Evolutionary conservation across 306 rosid genomes (phyloP), one percentile per base, ranked within the genome.

Genomic region (Lathyrus tuberosus): DNA sequence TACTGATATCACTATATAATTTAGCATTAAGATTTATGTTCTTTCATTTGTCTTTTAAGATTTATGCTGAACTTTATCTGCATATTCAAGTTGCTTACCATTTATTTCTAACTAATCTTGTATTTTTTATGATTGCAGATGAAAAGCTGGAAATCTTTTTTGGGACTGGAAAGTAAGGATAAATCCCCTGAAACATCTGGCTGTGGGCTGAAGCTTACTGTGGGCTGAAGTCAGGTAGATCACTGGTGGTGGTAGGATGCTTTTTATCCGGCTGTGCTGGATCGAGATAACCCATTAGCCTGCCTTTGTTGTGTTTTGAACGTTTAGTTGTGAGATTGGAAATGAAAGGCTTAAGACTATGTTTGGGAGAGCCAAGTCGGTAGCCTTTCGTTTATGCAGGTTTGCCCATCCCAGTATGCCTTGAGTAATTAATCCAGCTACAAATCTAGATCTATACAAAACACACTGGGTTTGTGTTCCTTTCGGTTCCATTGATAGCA

Each of bases 41-140:
- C 24, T 51, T 70, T 74, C 67, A 62, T 20, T 42, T 66, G 51
- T 62, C 58, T 67, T 44, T 56, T 20, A 51, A 43, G 48, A 24
- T 58, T 57, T 58, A 15, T 2, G 15, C 61, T 53, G 69, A 61
- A 60, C 41, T 61, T 67, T 38, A 8, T 54, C 17, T 73, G 12
- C 52, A 63, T 64, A 30, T 63, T 71, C 12, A 33, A 79, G 57
- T 57, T 16, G 42, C 61, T 22, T 65, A n/a, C 58, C 48, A 46
- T 71, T 69, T 62, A 44, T 78, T 74, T 52, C 17, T 4, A 24
- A 49, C 82, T 83, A 56, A 83, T 69, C 7, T 44, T 62, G 26
- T 35, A 52, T 56, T 66, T 69, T 38, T 71, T 70, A 16, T 69
- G 60, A 60, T 78, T 84, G 85, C 89, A 88, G 91, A 77, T 81